phyloP scores from a whole-genome alignment of 2,329 filamentous ascomycete genomes.

The Cladophialophora immunda region DNA sequence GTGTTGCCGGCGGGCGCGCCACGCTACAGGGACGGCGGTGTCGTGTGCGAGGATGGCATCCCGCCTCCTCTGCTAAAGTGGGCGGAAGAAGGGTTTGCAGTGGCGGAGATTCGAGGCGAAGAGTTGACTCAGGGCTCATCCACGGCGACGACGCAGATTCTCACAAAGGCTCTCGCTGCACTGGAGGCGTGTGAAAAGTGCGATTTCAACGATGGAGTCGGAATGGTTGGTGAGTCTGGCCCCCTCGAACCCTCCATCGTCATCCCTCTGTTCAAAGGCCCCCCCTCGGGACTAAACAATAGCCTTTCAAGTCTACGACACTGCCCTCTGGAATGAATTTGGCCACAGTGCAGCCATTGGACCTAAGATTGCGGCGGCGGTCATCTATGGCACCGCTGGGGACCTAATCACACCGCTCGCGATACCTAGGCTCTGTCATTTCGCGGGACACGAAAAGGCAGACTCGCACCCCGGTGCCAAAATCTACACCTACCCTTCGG shows the following conservation, averaged over 20 bases:
- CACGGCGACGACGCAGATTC: not conserved
- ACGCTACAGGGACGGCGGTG: slow-evolving; percentile 44
- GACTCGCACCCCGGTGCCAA: slow-evolving; percentile 34
- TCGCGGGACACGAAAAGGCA: slow-evolving; percentile 39
- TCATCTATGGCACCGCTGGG: slow-evolving; percentile 45
- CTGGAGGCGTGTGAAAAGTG: slow-evolving; percentile 43
- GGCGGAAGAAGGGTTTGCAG: slow-evolving; percentile 74
- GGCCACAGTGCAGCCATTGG: slow-evolving; percentile 36
- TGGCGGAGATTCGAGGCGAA: slow-evolving; percentile 60
- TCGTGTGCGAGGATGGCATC: slow-evolving; percentile 49
- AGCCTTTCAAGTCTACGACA: slow-evolving; percentile 38
- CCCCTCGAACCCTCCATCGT: not conserved
- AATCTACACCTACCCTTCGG: slow-evolving; percentile 57
- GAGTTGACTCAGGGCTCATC: slow-evolving; percentile 11
- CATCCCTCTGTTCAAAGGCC: too few species aligned
- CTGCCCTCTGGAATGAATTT: slow-evolving; percentile 26
- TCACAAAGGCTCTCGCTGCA: slow-evolving; percentile 37
- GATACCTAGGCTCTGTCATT: slow-evolving; percentile 44
- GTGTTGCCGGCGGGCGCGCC: slow-evolving; percentile 49
- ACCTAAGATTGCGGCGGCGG: slow-evolving; percentile 44
- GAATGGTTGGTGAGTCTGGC: slow-evolving; percentile 45
- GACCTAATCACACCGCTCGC: slow-evolving; percentile 19
- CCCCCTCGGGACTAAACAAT: not conserved
- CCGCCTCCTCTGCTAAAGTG: slow-evolving; percentile 71
- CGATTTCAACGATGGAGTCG: slow-evolving; percentile 39